A percentile compares a stretch with the other conserved stretches of the same genome.
These are phyloP conservation scores for Kwoniella shandongensis DNA, from an alignment of 768 basidiomycete genomes.

Conservation along the genomic window DNA sequence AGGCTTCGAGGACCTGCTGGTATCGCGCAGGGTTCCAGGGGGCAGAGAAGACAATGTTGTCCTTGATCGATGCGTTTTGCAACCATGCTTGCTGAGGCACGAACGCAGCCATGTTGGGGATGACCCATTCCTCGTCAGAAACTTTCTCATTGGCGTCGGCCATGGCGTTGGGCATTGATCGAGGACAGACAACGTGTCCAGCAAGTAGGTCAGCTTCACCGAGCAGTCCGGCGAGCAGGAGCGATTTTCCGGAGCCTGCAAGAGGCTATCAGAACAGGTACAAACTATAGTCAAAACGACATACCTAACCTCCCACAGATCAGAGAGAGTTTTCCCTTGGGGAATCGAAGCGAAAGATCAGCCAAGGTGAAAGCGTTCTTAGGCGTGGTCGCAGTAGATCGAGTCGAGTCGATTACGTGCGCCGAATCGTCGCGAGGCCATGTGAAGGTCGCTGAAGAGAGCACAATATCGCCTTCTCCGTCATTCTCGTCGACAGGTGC, in stretches of 20 bases:
- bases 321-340: conserved; percentile 72
- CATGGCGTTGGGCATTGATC: conserved; percentile 77
- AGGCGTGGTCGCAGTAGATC: conserved; percentile 68
- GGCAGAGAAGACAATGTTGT: conserved; percentile 78
- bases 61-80: conserved; percentile 78
- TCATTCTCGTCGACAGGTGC: conserved; percentile 59
- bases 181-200: conserved; percentile 77
- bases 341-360: conserved; percentile 77
- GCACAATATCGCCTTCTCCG: conserved; percentile 63
- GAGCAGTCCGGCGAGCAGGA: conserved; percentile 77
- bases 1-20: conserved; percentile 73
- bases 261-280: background rate
- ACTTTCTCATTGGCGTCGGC: conserved; percentile 57
- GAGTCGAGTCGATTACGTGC: conserved; percentile 49
- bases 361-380: conserved; percentile 73
- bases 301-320: conserved; percentile 78
- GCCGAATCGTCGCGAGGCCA: conserved; percentile 78
- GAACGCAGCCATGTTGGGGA: conserved; percentile 77
- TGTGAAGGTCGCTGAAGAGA: conserved; percentile 82
- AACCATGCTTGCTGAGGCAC: conserved; percentile 69
- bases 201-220: conserved; percentile 83
- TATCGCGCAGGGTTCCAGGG: conserved; percentile 75
- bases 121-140: conserved; percentile 68
- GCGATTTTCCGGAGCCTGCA: conserved; percentile 73
- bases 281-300: background rate